Evolutionary conservation across 176 grass and related monocot genomes (phyloP).

Genomic region (Oryza coarctata): DNA sequence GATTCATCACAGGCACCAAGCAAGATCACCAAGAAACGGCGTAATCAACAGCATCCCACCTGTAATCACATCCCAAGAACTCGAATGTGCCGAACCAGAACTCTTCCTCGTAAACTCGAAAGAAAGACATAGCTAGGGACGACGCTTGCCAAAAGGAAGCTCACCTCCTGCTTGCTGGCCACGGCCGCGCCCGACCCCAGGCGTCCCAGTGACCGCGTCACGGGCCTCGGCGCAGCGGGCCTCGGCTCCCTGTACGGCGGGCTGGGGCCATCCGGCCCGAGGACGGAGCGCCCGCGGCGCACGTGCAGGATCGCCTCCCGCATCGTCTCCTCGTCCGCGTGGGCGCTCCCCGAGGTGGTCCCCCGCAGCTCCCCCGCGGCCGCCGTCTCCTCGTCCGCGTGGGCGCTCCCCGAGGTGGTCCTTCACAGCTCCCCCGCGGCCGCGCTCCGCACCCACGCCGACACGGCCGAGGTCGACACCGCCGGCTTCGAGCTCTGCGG

Average conservation of each 20-base stretch:
- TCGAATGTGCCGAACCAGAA: background rate
- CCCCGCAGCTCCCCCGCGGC: constrained; percentile 24
- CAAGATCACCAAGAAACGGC: background rate
- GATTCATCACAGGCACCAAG: background rate
- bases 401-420: constrained; percentile 1
- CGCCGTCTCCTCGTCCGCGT: constrained; percentile 14
- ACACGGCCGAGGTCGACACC: background rate
- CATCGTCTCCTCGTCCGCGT: constrained; percentile 1
- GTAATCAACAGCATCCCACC: background rate
- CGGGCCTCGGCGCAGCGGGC: background rate
- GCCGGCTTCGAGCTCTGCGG: background rate
- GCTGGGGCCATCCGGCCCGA: background rate
- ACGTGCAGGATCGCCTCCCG: constrained; percentile 26
- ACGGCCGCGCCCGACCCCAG: background rate
- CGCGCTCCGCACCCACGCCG: constrained; percentile 14
- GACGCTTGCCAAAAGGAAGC: background rate
- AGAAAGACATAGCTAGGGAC: background rate
- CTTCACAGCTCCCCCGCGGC: constrained; percentile 23
- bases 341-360: constrained; percentile 1
- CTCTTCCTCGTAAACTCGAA: background rate
- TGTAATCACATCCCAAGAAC: background rate
- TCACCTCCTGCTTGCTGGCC: constrained; percentile 18
- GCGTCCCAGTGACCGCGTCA: background rate
- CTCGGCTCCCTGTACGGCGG: constrained; percentile 27
- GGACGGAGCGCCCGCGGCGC: background rate